phyloP scores from a whole-genome alignment of 495 filamentous ascomycete genomes.

The Hyaloscypha variabilis region DNA sequence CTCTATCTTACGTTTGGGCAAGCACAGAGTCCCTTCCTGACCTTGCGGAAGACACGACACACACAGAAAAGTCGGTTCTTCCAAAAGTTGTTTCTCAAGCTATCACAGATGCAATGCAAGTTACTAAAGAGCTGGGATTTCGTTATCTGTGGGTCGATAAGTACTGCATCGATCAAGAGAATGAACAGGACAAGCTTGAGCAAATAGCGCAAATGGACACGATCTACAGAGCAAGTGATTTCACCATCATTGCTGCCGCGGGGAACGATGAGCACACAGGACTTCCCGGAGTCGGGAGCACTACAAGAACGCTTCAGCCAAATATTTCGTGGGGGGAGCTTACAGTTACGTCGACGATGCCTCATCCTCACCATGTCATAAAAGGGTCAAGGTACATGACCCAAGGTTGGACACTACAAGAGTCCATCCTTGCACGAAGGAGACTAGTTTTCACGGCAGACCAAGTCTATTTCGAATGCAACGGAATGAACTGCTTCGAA shows the following conservation, averaged over 20 bases:
- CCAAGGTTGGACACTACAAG: conserved; percentile 47
- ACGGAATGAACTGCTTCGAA: conserved; percentile 32
- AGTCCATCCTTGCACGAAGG: conserved; percentile 37
- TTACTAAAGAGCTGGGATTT: conserved; percentile 19
- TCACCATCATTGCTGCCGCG: conserved; percentile 39
- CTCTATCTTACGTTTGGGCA: background rate
- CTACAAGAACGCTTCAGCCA: conserved; percentile 13
- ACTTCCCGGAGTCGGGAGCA: conserved; percentile 33
- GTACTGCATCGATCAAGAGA: conserved; percentile 30
- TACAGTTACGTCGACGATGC: conserved; percentile 9
- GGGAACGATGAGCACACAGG: conserved; percentile 33
- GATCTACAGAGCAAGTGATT: conserved; percentile 30
- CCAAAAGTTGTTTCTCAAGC: background rate
- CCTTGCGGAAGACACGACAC: background rate
- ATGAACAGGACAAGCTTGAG: background rate
- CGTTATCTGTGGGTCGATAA: conserved; percentile 37
- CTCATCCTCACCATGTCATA: conserved; percentile 23
- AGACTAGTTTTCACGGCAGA: conserved; percentile 38
- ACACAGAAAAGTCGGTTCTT: background rate
- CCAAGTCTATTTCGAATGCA: conserved; percentile 44
- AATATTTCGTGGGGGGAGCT: conserved; percentile 22
- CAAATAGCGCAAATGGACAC: conserved; percentile 25
- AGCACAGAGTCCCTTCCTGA: background rate
- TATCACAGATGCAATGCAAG: background rate
- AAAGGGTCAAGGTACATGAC: conserved; percentile 33